Conservation (phyloP, 495 filamentous ascomycete genomes). For the Thozetella sp. region DNA sequence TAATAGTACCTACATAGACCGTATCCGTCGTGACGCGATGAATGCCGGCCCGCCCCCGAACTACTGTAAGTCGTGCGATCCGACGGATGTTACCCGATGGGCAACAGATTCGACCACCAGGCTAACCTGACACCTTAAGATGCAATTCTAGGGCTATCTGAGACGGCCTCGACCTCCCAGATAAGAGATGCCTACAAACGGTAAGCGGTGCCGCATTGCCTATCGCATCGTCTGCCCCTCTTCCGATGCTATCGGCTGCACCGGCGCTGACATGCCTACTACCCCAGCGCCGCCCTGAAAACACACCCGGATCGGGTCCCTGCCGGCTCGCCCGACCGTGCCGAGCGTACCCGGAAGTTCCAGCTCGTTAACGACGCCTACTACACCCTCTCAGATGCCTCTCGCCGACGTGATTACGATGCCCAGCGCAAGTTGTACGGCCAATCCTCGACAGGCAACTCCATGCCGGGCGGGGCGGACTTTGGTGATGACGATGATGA, state of each 20-base stretch:
- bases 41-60: slow-evolving; percentile 42
- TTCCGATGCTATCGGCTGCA: neutral
- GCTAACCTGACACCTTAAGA: slow-evolving; percentile 50
- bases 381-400: slow-evolving; percentile 85
- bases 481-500: slow-evolving; percentile 43
- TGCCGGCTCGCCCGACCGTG: slow-evolving; percentile 79
- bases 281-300: slow-evolving; percentile 80
- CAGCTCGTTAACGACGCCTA: slow-evolving; percentile 98
- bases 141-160: slow-evolving; percentile 70
- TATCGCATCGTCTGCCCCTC: neutral
- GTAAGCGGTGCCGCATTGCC: slow-evolving; percentile 35
- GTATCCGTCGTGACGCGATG: no score
- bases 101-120: slow-evolving; percentile 17
- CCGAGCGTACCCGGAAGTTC: slow-evolving; percentile 84
- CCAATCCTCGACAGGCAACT: slow-evolving; percentile 17
- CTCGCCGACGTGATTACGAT: slow-evolving; percentile 88
- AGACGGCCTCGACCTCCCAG: slow-evolving; percentile 76
- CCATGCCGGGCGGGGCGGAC: slow-evolving; percentile 26
- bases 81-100: neutral
- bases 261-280: slow-evolving; percentile 10
- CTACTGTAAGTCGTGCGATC: slow-evolving; percentile 46
- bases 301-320: slow-evolving; percentile 93
- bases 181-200: slow-evolving; percentile 96
- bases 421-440: slow-evolving; percentile 54
- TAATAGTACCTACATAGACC: no score